phyloP scores from a whole-genome alignment of 257 asterid genomes.

The Salvia rosmarinus region DNA sequence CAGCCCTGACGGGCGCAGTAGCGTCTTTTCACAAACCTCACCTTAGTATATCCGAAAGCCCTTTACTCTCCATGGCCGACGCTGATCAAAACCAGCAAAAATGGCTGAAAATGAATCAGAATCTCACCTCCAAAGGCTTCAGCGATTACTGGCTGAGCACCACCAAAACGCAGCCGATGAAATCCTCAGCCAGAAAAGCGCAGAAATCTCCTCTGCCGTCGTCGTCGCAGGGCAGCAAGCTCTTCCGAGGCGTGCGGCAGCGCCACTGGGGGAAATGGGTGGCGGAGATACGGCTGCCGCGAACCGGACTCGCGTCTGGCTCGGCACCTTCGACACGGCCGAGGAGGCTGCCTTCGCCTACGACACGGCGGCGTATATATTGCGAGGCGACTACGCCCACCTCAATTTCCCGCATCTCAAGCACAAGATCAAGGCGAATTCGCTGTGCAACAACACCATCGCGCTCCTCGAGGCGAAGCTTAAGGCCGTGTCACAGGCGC shows the following conservation, averaged over 20 bases:
- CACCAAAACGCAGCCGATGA: conserved; percentile 70
- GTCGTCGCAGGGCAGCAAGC: conserved; percentile 48
- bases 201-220: conserved; percentile 23
- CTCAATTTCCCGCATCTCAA: conserved; percentile 50
- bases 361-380: conserved; percentile 52
- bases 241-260: conserved; percentile 64
- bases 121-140: conserved; percentile 46
- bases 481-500: conserved; percentile 45
- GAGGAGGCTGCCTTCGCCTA: conserved; percentile 57
- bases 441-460: conserved; percentile 39
- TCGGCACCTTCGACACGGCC: conserved; percentile 57
- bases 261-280: conserved; percentile 71
- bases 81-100: conserved; percentile 33
- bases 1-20: conserved; percentile 4
- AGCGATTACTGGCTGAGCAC: conserved; percentile 63
- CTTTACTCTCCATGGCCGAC: conserved; percentile 46
- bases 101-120: conserved; percentile 39
- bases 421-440: conserved; percentile 43
- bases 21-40: conserved; percentile 33
- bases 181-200: conserved; percentile 33
- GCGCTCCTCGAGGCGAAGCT: conserved; percentile 56
- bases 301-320: conserved; percentile 56
- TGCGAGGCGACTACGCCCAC: conserved; percentile 56
- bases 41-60: conserved; percentile 29
- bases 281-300: conserved; percentile 54